Conservation (phyloP, 768 basidiomycete species). For the Crepidotus variabilis region DNA sequence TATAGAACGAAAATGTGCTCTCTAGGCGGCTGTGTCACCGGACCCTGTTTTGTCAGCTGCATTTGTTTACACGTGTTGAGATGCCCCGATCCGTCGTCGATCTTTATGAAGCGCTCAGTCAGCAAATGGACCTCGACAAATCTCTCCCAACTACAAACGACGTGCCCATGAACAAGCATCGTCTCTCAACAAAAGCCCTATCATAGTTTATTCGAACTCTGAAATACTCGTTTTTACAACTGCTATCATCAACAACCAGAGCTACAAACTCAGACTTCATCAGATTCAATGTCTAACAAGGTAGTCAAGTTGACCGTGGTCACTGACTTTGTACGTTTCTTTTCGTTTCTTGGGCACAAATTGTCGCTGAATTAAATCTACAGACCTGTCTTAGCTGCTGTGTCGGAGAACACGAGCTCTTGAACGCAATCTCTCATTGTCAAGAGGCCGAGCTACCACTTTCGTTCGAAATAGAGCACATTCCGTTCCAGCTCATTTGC, state of each 20-base stretch:
- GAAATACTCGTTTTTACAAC: slow-evolving; percentile 4
- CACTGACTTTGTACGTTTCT: slow-evolving; percentile 41
- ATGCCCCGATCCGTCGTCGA: slow-evolving; percentile 15
- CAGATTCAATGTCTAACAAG: slow-evolving; percentile 32
- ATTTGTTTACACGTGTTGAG: slow-evolving; percentile 9
- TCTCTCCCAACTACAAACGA: slow-evolving; percentile 5
- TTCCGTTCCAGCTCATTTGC: slow-evolving; percentile 47
- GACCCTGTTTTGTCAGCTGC: slow-evolving; percentile 6
- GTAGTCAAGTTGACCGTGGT: slow-evolving; percentile 45
- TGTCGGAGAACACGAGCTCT: slow-evolving; percentile 48
- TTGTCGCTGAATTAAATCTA: neutral
- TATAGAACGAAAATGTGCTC: no score
- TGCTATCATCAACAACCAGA: slow-evolving; percentile 1
- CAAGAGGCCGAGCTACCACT: slow-evolving; percentile 45
- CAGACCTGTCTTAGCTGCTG: slow-evolving; percentile 53
- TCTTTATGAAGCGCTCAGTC: slow-evolving; percentile 23
- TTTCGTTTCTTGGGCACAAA: neutral
- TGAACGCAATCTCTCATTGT: slow-evolving; percentile 45
- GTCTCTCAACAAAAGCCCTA: slow-evolving; percentile 20
- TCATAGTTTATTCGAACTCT: slow-evolving; percentile 19
- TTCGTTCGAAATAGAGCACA: slow-evolving; percentile 47
- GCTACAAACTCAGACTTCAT: neutral
- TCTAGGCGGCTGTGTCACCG: neutral
- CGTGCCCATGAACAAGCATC: slow-evolving; percentile 23
- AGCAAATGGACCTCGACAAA: slow-evolving; percentile 20